Percentiles rank a stretch among this genome's conserved stretches.
Evolutionary conservation across 2,329 filamentous ascomycete species (phyloP).

Genomic region (Neonectria neomacrospora): DNA sequence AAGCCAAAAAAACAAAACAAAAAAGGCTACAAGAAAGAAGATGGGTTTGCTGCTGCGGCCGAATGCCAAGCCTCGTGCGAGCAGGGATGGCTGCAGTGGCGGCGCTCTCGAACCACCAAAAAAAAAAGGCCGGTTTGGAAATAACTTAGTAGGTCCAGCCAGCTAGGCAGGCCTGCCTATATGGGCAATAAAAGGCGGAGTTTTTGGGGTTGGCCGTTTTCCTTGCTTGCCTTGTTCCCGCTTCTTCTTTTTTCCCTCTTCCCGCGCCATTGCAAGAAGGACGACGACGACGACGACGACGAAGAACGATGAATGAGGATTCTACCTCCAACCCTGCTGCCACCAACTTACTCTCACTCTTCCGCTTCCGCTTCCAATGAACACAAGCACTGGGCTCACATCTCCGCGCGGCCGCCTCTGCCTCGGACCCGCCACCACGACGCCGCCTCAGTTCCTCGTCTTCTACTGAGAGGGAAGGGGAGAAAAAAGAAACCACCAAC

Average conservation of each 20-base stretch:
- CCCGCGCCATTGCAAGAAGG: too few relatives aligned
- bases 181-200: too few relatives aligned
- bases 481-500: too few relatives aligned
- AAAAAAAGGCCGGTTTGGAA: constrained; percentile 3
- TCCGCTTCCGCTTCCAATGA: background rate
- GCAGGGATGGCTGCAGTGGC: constrained; percentile 34
- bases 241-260: background rate
- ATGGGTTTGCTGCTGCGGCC: constrained; percentile 20
- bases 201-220: too few relatives aligned
- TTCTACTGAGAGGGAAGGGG: background rate
- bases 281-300: too few relatives aligned
- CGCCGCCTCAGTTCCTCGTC: background rate
- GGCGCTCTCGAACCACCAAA: constrained; percentile 30
- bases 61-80: constrained; percentile 40
- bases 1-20: too few relatives aligned
- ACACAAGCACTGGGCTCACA: constrained; percentile 1
- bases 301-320: background rate
- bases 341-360: background rate
- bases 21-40: too few relatives aligned
- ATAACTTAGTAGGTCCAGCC: background rate
- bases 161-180: too few relatives aligned
- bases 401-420: background rate
- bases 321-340: background rate
- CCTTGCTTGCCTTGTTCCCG: too few relatives aligned
- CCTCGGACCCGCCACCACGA: background rate